Base-by-base conservation (phyloP, 768 basidiomycete species). In the Rhizopogon rudus region DNA sequence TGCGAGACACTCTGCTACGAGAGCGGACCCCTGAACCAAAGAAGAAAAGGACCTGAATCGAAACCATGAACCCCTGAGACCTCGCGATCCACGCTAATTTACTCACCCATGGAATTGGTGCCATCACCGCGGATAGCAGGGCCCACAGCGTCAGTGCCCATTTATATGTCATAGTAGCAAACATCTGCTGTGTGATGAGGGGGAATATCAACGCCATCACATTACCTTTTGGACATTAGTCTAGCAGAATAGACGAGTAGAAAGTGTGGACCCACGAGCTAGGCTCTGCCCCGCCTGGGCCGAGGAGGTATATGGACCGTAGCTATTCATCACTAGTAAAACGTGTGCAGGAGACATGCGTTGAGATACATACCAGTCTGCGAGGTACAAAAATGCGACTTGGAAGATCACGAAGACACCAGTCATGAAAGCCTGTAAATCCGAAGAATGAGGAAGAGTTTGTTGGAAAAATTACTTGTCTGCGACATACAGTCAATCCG, bases 261-360 rank as follows among this genome's bases (percentile, higher is more conserved):
- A 25, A 12, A 17, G 25, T 1, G 28, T 25, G 25, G 29, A 67
- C 73, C 43, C 62, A 73, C 82, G 75, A 52, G 68, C 70, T 33
- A 82, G 67, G 39, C 73, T 77, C 59, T 80, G 79, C 0, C 75
- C 82, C 0, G 82, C 82, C 49, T 81, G 70, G 0, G 80, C 82
- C 9, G 78, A 80, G 6, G 80, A 81, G 1, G 82, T 77, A 58
- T 79, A 82, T 6, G 70, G 64, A 6, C 72, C 71, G 55, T 76
- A 75, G 57, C 76, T 77, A 45, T 17, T 16, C 31, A 5, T n/a
- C n/a, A 28, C 20, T 33, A 33, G 31, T 48, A 1, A 33, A 40
- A 43, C 20, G 14, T 25, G 28, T 6, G 14, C 13, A 49, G 14
- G 20, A 49, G 14, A 49, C 3, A 10, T 16, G 31, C 2, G 20